These are phyloP conservation scores for Phyllosticta capitalensis DNA, from an alignment of 2,329 filamentous ascomycete species.

Conservation along the genomic window DNA sequence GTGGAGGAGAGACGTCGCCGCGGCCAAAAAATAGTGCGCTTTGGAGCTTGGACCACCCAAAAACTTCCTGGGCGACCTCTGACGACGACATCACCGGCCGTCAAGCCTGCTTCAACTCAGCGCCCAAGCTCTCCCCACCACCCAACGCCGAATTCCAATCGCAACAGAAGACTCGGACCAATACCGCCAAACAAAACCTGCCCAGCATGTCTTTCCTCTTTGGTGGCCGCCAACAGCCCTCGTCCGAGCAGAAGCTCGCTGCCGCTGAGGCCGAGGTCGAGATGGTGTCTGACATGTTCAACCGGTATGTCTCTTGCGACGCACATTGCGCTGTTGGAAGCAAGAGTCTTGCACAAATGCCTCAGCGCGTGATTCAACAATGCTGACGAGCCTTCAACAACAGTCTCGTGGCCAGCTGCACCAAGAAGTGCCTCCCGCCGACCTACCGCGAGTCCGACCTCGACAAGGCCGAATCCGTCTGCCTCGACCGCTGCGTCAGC, in stretches of 20 bases:
- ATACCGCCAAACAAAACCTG: background rate
- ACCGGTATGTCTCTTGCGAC: constrained; percentile 53
- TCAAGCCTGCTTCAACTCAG: background rate
- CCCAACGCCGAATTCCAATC: constrained; percentile 1
- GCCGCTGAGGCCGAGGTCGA: constrained; percentile 96
- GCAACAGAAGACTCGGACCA: background rate
- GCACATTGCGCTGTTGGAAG: background rate
- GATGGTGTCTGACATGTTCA: constrained; percentile 96
- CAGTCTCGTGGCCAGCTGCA: constrained; percentile 80
- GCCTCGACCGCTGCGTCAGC: constrained; percentile 89
- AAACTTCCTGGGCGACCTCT: background rate
- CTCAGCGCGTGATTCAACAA: background rate
- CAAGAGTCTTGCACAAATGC: background rate
- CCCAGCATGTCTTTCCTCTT: constrained; percentile 11
- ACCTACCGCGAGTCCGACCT: constrained; percentile 94
- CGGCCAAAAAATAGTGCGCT: background rate
- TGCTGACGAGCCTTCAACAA: background rate
- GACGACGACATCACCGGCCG: constrained; percentile 9
- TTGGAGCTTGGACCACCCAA: background rate
- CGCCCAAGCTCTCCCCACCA: background rate
- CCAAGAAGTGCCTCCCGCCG: constrained; percentile 83
- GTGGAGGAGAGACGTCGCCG: background rate
- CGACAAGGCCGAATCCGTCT: constrained; percentile 98
- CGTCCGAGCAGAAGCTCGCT: constrained; percentile 94
- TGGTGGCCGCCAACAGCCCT: constrained; percentile 68